Conservation (phyloP, 2,329 filamentous ascomycete species). For the Epichloe uncinata region DNA sequence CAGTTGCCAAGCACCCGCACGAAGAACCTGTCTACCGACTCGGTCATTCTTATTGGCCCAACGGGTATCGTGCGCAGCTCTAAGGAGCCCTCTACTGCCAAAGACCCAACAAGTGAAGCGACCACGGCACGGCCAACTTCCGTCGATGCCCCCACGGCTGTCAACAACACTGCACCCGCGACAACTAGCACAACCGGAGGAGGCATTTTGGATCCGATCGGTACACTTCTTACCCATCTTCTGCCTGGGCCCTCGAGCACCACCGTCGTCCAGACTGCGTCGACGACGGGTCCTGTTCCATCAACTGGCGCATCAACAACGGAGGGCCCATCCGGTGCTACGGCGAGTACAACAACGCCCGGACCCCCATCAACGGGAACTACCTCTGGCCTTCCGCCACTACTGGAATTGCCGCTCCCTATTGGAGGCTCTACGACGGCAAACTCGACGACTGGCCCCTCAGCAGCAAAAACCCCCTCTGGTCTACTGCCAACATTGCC, state of each 20-base stretch:
- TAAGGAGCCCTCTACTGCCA: not conserved
- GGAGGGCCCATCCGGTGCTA: not conserved
- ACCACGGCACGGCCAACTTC: not conserved
- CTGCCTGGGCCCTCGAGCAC: slow-evolving; percentile 7
- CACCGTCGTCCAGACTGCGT: slow-evolving; percentile 1
- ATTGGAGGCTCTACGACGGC: not conserved
- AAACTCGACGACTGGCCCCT: not conserved
- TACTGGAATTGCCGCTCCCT: not conserved
- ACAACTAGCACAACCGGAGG: not conserved
- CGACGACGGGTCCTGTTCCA: not conserved
- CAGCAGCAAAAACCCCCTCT: not conserved
- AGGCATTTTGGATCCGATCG: slow-evolving; percentile 13
- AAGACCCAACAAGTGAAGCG: not conserved
- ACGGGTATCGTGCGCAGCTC: slow-evolving; percentile 12
- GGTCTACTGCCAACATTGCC: not conserved
- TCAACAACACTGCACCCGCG: slow-evolving; percentile 1
- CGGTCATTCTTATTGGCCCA: slow-evolving; percentile 15
- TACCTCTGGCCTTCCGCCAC: not conserved
- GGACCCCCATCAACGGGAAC: not conserved
- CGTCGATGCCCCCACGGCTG: not conserved
- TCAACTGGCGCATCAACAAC: not conserved
- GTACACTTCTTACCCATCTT: slow-evolving; percentile 10
- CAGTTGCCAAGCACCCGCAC: not conserved
- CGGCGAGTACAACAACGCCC: not conserved
- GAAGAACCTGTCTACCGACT: slow-evolving; percentile 2